Conservation (phyloP, 345 rosid genomes). For the Orychophragmus violaceus region DNA sequence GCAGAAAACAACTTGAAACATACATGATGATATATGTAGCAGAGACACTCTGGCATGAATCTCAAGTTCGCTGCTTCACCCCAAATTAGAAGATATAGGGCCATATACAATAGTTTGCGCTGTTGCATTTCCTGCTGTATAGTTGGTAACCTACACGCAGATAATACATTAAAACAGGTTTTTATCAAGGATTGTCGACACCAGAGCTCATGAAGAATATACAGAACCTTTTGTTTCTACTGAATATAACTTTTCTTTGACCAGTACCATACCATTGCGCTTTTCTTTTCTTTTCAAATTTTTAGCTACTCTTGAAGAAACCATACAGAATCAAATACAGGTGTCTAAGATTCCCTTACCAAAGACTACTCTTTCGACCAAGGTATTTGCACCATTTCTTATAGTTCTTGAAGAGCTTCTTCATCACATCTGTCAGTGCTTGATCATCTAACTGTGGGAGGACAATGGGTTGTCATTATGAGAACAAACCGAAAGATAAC, state of each 20-base stretch:
- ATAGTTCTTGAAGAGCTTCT: slow-evolving; percentile 93
- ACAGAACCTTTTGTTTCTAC: neutral
- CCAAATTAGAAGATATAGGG: slow-evolving; percentile 94
- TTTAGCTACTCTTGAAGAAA: neutral
- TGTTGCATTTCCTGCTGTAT: slow-evolving; percentile 99
- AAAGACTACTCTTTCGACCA: slow-evolving; percentile 95
- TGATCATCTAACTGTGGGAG: neutral
- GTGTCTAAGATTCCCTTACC: slow-evolving; percentile 45
- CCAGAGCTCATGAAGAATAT: neutral
- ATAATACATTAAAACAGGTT: slow-evolving; percentile 3
- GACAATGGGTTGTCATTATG: neutral
- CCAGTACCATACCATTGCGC: neutral
- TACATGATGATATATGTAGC: slow-evolving; percentile 99
- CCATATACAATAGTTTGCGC: slow-evolving; percentile 91
- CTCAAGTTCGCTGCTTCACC: slow-evolving; percentile 99
- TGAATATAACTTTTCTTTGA: neutral
- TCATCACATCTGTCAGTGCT: neutral
- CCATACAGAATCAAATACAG: neutral
- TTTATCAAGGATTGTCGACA: neutral
- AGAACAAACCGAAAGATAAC: neutral
- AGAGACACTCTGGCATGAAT: slow-evolving; percentile 99
- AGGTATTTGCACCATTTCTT: slow-evolving; percentile 98
- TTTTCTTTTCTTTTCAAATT: neutral
- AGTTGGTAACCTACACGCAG: slow-evolving; percentile 81
- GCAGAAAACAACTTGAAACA: slow-evolving; percentile 21